Percentiles rank a stretch among this genome's conserved stretches.
Conservation (phyloP, 2,329 filamentous ascomycete species). For the Colletotrichum theobromicola region DNA sequence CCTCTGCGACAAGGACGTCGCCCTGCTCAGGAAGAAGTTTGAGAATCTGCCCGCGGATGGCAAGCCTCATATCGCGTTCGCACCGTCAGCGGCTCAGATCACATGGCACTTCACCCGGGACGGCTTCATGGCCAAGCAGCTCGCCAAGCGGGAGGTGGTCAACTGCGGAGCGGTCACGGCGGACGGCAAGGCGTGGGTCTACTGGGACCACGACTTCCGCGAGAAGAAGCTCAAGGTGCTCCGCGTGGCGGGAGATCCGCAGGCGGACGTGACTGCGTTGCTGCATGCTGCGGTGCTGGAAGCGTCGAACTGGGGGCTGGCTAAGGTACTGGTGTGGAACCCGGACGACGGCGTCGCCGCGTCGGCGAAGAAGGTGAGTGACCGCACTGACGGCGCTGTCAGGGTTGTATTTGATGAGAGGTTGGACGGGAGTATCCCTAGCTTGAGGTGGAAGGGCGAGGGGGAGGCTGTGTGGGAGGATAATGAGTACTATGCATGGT, state of each 20-base stretch:
- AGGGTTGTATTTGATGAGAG: slow-evolving; percentile 34
- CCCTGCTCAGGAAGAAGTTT: slow-evolving; percentile 25
- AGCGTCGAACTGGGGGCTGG: slow-evolving; percentile 33
- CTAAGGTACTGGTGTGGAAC: slow-evolving; percentile 41
- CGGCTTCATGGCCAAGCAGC: slow-evolving; percentile 28
- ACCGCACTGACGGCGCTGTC: slow-evolving; percentile 41
- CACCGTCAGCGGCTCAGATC: slow-evolving; percentile 32
- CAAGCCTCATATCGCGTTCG: slow-evolving; percentile 36
- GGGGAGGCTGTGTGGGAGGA: slow-evolving; percentile 34
- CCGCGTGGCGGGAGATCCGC: slow-evolving; percentile 29
- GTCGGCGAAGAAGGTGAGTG: slow-evolving; percentile 33
- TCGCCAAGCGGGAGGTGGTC: slow-evolving; percentile 23
- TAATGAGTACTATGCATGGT: slow-evolving; percentile 33
- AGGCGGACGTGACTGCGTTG: slow-evolving; percentile 29
- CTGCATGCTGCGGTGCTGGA: slow-evolving; percentile 38
- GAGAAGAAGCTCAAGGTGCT: slow-evolving; percentile 33
- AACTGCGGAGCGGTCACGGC: slow-evolving; percentile 28
- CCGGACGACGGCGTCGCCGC: slow-evolving; percentile 32
- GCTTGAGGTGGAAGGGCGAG: slow-evolving; percentile 37
- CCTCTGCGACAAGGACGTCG: slow-evolving; percentile 31
- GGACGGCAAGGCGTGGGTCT: slow-evolving; percentile 32
- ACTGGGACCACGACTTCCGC: slow-evolving; percentile 41
- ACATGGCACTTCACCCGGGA: slow-evolving; percentile 38
- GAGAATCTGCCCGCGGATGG: slow-evolving; percentile 21
- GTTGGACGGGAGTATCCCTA: slow-evolving; percentile 34